Evolutionary conservation across 176 grass and related monocot species (phyloP).

Genomic region (Luzula sylvatica): DNA sequence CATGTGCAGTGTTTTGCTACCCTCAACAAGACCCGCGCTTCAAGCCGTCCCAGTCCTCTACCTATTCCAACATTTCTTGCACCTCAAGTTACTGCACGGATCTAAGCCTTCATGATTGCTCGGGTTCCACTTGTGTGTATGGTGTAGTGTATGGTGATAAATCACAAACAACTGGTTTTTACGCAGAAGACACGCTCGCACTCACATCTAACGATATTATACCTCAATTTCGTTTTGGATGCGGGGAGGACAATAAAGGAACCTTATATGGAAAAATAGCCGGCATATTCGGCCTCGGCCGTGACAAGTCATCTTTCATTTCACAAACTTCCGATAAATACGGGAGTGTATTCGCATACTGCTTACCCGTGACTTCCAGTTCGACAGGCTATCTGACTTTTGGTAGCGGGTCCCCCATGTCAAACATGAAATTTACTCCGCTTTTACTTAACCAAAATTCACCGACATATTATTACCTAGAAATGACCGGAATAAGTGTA

Average conservation of each 20-base stretch:
- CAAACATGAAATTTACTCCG: background rate
- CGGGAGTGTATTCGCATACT: constrained; percentile 28
- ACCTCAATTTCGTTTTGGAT: constrained; percentile 21
- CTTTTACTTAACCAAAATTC: background rate
- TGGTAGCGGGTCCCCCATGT: background rate
- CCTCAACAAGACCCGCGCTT: constrained; percentile 17
- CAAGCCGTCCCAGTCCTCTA: constrained; percentile 20
- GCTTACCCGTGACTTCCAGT: constrained; percentile 16
- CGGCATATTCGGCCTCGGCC: constrained; percentile 32
- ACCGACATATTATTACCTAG: constrained; percentile 9
- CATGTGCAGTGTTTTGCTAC: constrained; percentile 18
- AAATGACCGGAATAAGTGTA: constrained; percentile 16
- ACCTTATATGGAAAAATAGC: background rate
- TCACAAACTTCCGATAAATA: background rate
- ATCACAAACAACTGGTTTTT: background rate
- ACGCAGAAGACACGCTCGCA: background rate
- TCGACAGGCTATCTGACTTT: constrained; percentile 27
- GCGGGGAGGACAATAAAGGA: background rate
- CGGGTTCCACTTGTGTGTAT: background rate
- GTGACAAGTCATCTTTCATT: constrained; percentile 7
- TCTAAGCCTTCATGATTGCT: background rate
- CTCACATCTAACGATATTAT: constrained; percentile 6
- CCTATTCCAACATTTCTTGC: constrained; percentile 28
- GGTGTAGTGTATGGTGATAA: constrained; percentile 6
- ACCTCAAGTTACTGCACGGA: background rate